Base-by-base conservation (phyloP, 2,329 filamentous ascomycete species). In the Penicillium palitans region DNA sequence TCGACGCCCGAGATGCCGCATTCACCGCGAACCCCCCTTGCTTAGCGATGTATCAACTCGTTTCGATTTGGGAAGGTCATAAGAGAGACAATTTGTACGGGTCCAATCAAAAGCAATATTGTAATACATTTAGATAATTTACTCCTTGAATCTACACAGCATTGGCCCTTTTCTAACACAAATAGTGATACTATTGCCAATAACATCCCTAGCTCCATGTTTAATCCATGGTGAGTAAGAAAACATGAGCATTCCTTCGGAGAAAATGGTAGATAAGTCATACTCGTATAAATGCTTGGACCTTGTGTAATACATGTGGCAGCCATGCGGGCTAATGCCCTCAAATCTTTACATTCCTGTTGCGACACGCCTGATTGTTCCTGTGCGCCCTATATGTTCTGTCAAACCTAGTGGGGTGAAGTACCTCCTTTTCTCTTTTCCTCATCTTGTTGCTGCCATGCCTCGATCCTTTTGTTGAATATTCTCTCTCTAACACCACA, bases 261-360 rank as follows among this genome's bases (percentile, higher is more conserved):
- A 46, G 13, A 35, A 29, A 55, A 47, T 17, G 12, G 3, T 21
- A 33, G 37, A 55, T 10, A 8, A 24, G 25, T 55, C 54, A 55
- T 31, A 48, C 21, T 59, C 48, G 54, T 51, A 17, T 44, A 50
- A 48, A 40, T 31, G 51, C 55, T 60, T 44, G 40, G 42, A 50
- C 35, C 40, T 59, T 37, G 15, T 31, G 31, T 6, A 39, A 39
- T 39, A 55, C 62, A 68, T 62, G 66, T 69, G 66, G 67, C 61
- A n/a, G 59, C 65, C 66, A 68, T 64, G 66, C 64, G 67, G 61
- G 37, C 41, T 33, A 33, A 56, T 47, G 45, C 46, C 61, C 63
- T 67, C 63, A 57, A 64, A 62, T 64, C n/a, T 27, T 27, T 54
- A 52, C 61, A 64, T 62, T 65, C 60, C 58, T 35, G 31, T 54